Percentiles rank a stretch among this genome's conserved stretches.
Conservation (phyloP, 306 rosid species). For the Gleditsia sinensis region DNA sequence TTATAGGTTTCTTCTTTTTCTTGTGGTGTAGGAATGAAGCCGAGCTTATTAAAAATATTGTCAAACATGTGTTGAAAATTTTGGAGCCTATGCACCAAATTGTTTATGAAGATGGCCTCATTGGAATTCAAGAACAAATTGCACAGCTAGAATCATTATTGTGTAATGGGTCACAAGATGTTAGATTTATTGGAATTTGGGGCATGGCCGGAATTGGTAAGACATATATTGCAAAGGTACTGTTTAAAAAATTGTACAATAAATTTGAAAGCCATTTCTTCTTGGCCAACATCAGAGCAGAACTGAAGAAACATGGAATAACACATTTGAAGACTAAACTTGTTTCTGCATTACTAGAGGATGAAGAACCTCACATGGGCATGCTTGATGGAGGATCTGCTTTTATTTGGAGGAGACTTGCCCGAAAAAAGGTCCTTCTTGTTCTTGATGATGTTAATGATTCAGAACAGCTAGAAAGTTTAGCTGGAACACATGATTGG, state of each 20-base stretch:
- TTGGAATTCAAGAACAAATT: neutral
- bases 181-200: neutral
- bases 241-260: neutral
- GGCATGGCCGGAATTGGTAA: neutral
- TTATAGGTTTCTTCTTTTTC: neutral
- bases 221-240: neutral
- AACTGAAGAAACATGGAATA: neutral
- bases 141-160: neutral
- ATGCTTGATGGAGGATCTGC: neutral
- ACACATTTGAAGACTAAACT: neutral
- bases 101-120: neutral
- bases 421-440: neutral
- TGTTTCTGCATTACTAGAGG: neutral
- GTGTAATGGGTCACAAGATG: neutral
- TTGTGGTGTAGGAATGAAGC: neutral
- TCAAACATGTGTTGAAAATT: neutral
- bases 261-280: neutral
- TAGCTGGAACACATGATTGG: neutral
- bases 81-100: neutral
- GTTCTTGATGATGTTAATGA: slow-evolving; percentile 21
- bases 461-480: neutral
- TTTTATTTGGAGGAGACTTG: neutral
- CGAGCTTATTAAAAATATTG: neutral
- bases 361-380: neutral
- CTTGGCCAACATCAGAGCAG: neutral